Percentiles rank a stretch among this genome's conserved stretches.
phyloP scores from a whole-genome alignment of 108 stramenopile species.

The Cyclotella sp. region DNA sequence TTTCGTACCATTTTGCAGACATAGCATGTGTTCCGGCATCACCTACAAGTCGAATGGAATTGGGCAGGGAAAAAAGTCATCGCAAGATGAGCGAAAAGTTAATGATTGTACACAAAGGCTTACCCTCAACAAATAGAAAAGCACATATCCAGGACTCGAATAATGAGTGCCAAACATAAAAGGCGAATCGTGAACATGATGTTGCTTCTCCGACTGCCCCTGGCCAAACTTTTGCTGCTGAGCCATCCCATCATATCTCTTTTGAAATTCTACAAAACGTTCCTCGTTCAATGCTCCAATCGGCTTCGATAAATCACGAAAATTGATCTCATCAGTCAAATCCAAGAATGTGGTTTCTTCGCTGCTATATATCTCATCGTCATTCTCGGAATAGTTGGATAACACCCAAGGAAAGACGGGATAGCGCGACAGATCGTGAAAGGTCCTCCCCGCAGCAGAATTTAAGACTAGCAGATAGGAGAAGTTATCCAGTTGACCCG shows the following conservation, averaged over 20 bases:
- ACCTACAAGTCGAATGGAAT: background rate
- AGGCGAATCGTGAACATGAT: slow-evolving; percentile 68
- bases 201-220: slow-evolving; percentile 20
- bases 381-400: slow-evolving; percentile 73
- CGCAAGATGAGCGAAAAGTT: too few relatives aligned
- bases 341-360: slow-evolving; percentile 43
- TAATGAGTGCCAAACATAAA: slow-evolving; percentile 98
- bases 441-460: slow-evolving; percentile 91
- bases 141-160: slow-evolving; percentile 96
- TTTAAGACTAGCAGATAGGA: slow-evolving; percentile 96
- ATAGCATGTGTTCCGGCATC: slow-evolving; percentile 98
- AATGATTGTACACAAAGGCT: too few relatives aligned
- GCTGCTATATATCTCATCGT: slow-evolving; percentile 28
- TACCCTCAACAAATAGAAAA: slow-evolving; percentile 93
- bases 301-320: slow-evolving; percentile 96
- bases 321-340: slow-evolving; percentile 49
- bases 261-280: slow-evolving; percentile 86
- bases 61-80: too few relatives aligned
- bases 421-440: slow-evolving; percentile 96
- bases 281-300: slow-evolving; percentile 94
- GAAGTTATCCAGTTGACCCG: slow-evolving; percentile 82
- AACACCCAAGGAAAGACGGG: slow-evolving; percentile 99
- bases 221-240: slow-evolving; percentile 40
- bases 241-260: slow-evolving; percentile 82
- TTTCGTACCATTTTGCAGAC: slow-evolving; percentile 92